Conservation (phyloP, 805 yeast genomes). For the Teunomyces panamensis region DNA sequence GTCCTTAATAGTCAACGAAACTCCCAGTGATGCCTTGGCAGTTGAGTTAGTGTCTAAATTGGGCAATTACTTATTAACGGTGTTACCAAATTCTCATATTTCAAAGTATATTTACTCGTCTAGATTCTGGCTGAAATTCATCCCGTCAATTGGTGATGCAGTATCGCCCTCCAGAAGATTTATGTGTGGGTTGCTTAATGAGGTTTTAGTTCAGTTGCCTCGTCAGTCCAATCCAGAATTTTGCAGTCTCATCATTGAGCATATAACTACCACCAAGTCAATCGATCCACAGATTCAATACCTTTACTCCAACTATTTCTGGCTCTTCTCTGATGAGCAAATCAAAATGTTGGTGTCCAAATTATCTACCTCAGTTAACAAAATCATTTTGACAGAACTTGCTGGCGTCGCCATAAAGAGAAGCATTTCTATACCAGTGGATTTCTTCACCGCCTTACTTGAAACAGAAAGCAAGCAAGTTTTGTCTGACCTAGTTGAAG, state of each 20-base stretch:
- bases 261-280: not conserved
- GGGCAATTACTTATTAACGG: conserved; percentile 34
- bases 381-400: conserved; percentile 2
- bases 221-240: conserved; percentile 8
- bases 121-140: conserved; percentile 27
- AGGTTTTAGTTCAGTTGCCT: conserved; percentile 32
- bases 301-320: conserved; percentile 17
- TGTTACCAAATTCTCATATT: conserved; percentile 12
- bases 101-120: conserved; percentile 14
- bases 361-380: not conserved
- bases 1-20: not conserved
- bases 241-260: conserved; percentile 10
- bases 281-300: conserved; percentile 13
- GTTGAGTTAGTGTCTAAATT: conserved; percentile 41
- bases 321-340: conserved; percentile 25
- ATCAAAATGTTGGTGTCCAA: conserved; percentile 9
- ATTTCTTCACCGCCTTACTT: not conserved
- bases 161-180: conserved; percentile 21
- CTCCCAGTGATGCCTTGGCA: conserved; percentile 13
- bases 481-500: conserved; percentile 9
- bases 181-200: conserved; percentile 30
- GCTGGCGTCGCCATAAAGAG: conserved; percentile 2
- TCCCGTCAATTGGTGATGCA: not conserved
- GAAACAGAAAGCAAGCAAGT: not conserved
- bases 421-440: not conserved